Evolutionary conservation across 2,329 filamentous ascomycete genomes (phyloP), one percentile per base, ranked within the genome.

Genomic region (Colletotrichum agaves): DNA sequence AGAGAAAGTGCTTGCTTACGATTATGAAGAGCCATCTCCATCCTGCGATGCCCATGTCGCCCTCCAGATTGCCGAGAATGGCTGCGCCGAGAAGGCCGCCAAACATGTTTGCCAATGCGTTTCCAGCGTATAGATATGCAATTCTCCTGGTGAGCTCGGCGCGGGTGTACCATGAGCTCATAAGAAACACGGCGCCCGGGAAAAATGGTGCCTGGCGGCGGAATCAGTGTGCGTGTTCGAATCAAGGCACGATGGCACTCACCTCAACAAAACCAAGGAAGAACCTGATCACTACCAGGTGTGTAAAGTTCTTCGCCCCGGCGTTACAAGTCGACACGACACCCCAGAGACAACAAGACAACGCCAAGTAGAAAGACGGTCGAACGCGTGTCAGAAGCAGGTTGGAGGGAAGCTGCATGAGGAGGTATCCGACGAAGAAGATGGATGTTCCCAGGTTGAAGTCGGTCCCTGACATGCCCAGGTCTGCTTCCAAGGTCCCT

Each of bases 401-500:
- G 68, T 90, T 90, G 0, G 86, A 88, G 0, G 88, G 88, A 0
- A 90, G 76, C 73, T 90, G 87, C 83, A 89, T 88, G 12, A 88
- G 75, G 0, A 90, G 77, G 71, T 90, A 90, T 3, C 87, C 83
- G 1, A 88, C 85, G 67, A 88, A 88, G 33, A 87, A 77, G 71
- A 87, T 85, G 67, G 82, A 83, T 4, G 83, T 86, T 11, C 83
- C 82, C 2, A 87, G 75, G 70, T 88, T 88, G 72, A 86, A 88
- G 53, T 89, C 84, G 2, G 84, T 88, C 7, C 85, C 85, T 5
- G 73, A 77, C 83, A 89, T 86, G 1, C 75, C 75, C 0, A 89
- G 76, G 63, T 89, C 87, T 21, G 78, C 63, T 64, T 89, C 86
- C 0, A 89, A 77, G 0, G 81, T 81, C 0, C 84, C 85, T 35